Conservation (phyloP, 768 basidiomycete species). For the Rhodotorula sphaerocarpa region DNA sequence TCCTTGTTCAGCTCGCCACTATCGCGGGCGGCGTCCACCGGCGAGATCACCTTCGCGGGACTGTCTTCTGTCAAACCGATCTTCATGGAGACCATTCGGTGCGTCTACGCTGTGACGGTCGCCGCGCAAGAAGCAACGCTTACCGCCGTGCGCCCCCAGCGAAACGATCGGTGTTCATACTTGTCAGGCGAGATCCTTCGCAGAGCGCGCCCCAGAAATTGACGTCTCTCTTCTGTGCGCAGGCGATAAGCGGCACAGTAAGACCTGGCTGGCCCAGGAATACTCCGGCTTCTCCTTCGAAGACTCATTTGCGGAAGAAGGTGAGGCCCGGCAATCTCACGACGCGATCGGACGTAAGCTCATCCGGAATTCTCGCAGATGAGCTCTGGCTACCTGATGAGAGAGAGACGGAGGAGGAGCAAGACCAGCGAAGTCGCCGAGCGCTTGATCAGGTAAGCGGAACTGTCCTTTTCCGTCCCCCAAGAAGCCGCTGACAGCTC, state of each 20-base stretch:
- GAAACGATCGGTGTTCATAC: constrained; percentile 39
- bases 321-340: neutral
- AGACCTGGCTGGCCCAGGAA: constrained; percentile 21
- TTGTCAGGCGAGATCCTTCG: too few species aligned
- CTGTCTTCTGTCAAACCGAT: constrained; percentile 25
- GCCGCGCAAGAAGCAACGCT: too few species aligned
- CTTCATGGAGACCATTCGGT: constrained; percentile 36
- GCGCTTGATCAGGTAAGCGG: neutral
- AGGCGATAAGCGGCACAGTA: constrained; percentile 38
- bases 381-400: constrained; percentile 33
- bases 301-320: constrained; percentile 32
- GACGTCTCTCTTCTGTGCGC: neutral
- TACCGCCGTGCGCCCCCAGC: too few species aligned
- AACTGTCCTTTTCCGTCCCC: too few species aligned
- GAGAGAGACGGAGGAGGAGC: constrained; percentile 21
- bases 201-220: too few species aligned
- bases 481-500: too few species aligned
- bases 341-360: too few species aligned
- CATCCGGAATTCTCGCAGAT: constrained; percentile 14
- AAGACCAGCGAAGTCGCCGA: neutral
- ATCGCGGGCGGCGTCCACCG: constrained; percentile 32
- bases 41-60: constrained; percentile 37
- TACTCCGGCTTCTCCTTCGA: constrained; percentile 39
- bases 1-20: constrained; percentile 39
- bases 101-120: neutral